Evolutionary conservation across 2,329 filamentous ascomycete genomes (phyloP), one percentile per base, ranked within the genome.

Genomic region (Sporothrix sp.): DNA sequence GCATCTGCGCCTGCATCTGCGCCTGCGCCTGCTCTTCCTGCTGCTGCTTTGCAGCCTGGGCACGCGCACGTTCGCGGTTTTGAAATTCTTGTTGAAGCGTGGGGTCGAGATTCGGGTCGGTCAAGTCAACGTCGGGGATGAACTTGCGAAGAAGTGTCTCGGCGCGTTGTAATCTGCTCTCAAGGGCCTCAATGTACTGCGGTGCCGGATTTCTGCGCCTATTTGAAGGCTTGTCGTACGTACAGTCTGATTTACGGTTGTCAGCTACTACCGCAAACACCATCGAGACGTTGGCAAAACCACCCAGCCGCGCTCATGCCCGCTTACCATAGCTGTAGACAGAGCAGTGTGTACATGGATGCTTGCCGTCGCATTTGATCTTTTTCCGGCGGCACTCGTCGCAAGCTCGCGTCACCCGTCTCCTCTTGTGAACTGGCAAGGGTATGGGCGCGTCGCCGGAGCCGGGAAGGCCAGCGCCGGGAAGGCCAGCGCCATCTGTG

Each of bases 151-250:
- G 71, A 10, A 95, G 71, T 3, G 81, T 77, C 68, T 95, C 88
- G 27, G 88, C 87, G 56, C 88, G 87, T 60, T 90, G 86, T 48
- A 95, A 70, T 57, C 87, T 82, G 57, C 75, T 82, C 66, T 95
- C 90, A 44, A 96, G 73, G 3, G 87, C 87, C 68, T 95, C 90
- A 58, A 95, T 87, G 64, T 95, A 95, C 67, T 95, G 88, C 16
- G 90, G 89, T 23, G 87, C 87, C 20, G 90, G 89, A 64, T 95
- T 95, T 60, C 90, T 82, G 58, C 89, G 79, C 58, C 90, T 79
- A 65, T 95, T 95, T 21, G 89, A 95, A 11, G 90, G 90, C 65
- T 95, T 93, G 62, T 95, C 89, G 67, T 95, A 95, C 25, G 89
- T 95, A 66, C 90, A 96, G 64, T 95, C 89, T 95, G 52, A 3